Evolutionary conservation across 1,284 basidiomycete genomes (phyloP).

Genomic region (Ganoderma meredithae): DNA sequence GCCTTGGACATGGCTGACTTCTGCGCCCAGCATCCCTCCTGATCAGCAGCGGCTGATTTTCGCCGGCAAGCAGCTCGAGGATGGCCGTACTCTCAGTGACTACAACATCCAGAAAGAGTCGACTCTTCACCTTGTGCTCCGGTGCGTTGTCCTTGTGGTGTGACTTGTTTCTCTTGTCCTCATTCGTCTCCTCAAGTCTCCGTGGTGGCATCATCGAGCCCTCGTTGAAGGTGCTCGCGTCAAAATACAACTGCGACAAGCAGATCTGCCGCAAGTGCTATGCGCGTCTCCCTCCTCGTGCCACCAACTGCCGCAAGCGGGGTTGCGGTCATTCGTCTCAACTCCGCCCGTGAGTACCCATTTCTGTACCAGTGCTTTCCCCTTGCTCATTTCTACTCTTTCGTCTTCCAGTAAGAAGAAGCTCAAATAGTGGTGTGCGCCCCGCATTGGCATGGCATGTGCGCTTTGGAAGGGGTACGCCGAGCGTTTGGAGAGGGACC

Average conservation of each 20-base stretch:
- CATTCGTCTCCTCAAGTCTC: conserved; percentile 62
- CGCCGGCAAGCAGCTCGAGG: conserved; percentile 96
- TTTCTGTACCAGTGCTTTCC: background rate
- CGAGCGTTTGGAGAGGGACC: conserved; percentile 28
- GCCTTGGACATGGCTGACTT: conserved; percentile 16
- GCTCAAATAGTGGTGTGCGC: conserved; percentile 80
- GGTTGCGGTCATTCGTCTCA: conserved; percentile 93
- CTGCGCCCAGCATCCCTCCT: conserved; percentile 75
- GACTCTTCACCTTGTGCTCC: conserved; percentile 96
- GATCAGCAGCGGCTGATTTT: conserved; percentile 96
- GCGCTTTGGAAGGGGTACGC: conserved; percentile 28
- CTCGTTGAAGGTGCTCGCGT: conserved; percentile 95
- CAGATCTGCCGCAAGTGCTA: conserved; percentile 99
- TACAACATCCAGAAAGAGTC: conserved; percentile 99
- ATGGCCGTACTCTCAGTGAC: conserved; percentile 93
- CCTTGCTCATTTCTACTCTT: background rate
- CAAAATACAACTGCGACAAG: conserved; percentile 98
- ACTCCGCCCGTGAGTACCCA: conserved; percentile 79
- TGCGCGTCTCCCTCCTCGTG: conserved; percentile 97
- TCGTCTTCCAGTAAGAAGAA: conserved; percentile 81
- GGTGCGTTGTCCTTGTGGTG: conserved; percentile 53
- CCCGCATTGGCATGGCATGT: conserved; percentile 22
- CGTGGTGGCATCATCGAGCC: conserved; percentile 99
- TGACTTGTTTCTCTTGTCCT: background rate
- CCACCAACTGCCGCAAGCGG: conserved; percentile 98